A percentile compares a stretch with the other conserved stretches of the same genome.
These are phyloP conservation scores for Candida parachauliodes DNA, from an alignment of 805 yeast genomes.

Conservation along the genomic window DNA sequence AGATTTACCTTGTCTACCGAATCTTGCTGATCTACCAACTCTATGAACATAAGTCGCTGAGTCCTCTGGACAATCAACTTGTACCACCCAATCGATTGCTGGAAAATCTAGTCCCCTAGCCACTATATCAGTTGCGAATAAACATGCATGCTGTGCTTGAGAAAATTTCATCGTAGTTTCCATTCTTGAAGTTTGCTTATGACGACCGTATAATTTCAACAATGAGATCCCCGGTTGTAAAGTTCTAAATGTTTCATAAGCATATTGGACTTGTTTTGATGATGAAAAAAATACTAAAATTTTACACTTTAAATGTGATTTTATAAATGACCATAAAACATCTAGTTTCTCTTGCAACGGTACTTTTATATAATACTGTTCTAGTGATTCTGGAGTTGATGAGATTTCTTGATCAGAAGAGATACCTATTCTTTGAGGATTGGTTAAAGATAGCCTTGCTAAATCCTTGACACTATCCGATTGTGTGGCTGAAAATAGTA, in stretches of 20 bases:
- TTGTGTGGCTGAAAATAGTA: constrained; percentile 86
- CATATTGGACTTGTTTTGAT: constrained; percentile 86
- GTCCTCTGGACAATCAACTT: constrained; percentile 89
- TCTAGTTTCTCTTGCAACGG: constrained; percentile 80
- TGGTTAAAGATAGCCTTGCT: constrained; percentile 70
- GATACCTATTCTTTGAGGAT: constrained; percentile 49
- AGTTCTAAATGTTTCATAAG: constrained; percentile 80
- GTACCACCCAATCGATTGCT: constrained; percentile 92
- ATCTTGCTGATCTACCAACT: constrained; percentile 87
- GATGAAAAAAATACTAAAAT: constrained; percentile 82
- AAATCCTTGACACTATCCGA: constrained; percentile 77
- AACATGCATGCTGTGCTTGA: constrained; percentile 72
- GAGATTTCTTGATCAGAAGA: constrained; percentile 46
- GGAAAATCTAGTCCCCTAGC: constrained; percentile 94
- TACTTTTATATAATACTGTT: constrained; percentile 75
- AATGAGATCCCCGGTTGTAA: constrained; percentile 90
- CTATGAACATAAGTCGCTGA: constrained; percentile 85
- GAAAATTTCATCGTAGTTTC: constrained; percentile 79
- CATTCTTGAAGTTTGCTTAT: constrained; percentile 82
- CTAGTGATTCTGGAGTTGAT: constrained; percentile 78
- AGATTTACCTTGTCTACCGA: constrained; percentile 80
- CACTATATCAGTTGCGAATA: constrained; percentile 87
- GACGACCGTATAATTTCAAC: constrained; percentile 83
- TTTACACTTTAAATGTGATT: constrained; percentile 75
- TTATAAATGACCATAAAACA: constrained; percentile 79